phyloP scores from a whole-genome alignment of 805 yeast genomes.

The Candida wancherniae region DNA sequence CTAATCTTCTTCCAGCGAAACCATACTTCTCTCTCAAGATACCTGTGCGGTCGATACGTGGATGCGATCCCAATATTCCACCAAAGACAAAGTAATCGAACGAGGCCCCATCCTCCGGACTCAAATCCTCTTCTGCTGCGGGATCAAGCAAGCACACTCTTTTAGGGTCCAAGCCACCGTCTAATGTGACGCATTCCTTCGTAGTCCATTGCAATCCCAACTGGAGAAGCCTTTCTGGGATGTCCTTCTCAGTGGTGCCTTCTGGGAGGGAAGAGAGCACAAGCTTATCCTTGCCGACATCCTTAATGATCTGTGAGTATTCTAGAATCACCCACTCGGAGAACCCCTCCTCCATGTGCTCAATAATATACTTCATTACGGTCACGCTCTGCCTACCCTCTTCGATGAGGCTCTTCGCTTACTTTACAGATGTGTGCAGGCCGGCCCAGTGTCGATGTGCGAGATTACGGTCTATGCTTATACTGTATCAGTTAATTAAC shows the following conservation, averaged over 20 bases:
- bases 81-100: slow-evolving; percentile 94
- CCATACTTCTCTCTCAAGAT: slow-evolving; percentile 79
- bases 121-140: slow-evolving; percentile 67
- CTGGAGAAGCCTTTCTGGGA: slow-evolving; percentile 56
- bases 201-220: slow-evolving; percentile 81
- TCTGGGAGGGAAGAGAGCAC: slow-evolving; percentile 71
- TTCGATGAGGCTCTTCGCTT: too few relatives aligned
- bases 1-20: slow-evolving; percentile 81
- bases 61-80: slow-evolving; percentile 93
- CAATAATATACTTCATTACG: slow-evolving; percentile 83
- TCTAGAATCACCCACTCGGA: slow-evolving; percentile 94
- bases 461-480: too few relatives aligned
- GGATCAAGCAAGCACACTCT: slow-evolving; percentile 87
- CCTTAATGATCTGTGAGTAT: slow-evolving; percentile 74
- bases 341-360: slow-evolving; percentile 96
- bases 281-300: slow-evolving; percentile 74
- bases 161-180: slow-evolving; percentile 39
- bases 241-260: slow-evolving; percentile 53
- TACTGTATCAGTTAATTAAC: too few relatives aligned
- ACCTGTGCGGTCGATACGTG: slow-evolving; percentile 89
- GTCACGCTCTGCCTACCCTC: not conserved
- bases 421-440: too few relatives aligned
- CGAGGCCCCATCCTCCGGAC: slow-evolving; percentile 57
- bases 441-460: too few relatives aligned
- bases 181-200: slow-evolving; percentile 56